Base-by-base conservation (phyloP, 139 green algal genomes). In the Dunaliella sp. region DNA sequence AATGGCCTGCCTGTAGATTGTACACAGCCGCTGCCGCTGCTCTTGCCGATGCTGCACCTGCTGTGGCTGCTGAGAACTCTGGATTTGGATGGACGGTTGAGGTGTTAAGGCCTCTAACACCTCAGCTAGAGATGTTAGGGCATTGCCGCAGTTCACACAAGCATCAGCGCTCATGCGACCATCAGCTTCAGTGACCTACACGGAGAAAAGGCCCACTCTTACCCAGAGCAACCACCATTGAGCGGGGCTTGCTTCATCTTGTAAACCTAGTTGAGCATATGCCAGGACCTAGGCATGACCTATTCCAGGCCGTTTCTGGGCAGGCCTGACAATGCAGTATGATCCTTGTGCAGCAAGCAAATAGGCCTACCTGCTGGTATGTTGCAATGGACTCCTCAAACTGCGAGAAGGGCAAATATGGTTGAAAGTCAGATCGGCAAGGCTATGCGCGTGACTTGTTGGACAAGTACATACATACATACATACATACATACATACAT, bases 121-220 rank as follows among this genome's bases (percentile, higher is more conserved):
- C 83, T 94, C 91, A 21, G 92, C 93, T 87, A 80, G 88, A 25
- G 87, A 65, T 38, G 81, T 85, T 37, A 95, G 85, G 0, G 90
- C 76, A 80, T 94, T 95, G 36, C 80, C 93, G 25, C 75, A 85
- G 83, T 95, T 93, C 0, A 94, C 92, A 1, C 84, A 83, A 28
- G 91, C 92, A 80, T 96, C 93, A 28, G 38, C 38, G 1, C 88
- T 83, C 37, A 91, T 35, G n/a, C 38, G 58, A 12, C 81, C 74
- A 16, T 78, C n/a, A n/a, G n/a, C n/a, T n/a, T n/a, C n/a, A n/a
- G n/a, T n/a, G n/a, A n/a, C n/a, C n/a, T n/a, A n/a, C n/a, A n/a
- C n/a, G n/a, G n/a, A n/a, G n/a, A n/a, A n/a, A n/a, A n/a, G n/a
- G n/a, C n/a, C n/a, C n/a, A n/a, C n/a, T n/a, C n/a, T n/a, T n/a